These are phyloP conservation scores for Populus hybrid DNA, from an alignment of 441 rosid genomes.

Conservation along the genomic window DNA sequence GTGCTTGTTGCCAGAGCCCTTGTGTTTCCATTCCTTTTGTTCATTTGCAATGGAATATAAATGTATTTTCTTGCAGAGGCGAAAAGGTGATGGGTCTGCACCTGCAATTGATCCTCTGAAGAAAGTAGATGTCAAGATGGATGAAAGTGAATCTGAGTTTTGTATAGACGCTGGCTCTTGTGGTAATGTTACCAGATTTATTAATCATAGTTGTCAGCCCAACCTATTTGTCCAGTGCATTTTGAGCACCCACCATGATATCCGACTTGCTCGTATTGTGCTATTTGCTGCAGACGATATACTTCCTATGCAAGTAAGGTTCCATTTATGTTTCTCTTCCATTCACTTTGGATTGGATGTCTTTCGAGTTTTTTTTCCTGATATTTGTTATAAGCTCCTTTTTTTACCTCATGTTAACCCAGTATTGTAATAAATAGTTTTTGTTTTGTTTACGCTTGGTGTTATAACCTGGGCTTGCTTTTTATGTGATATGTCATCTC, in stretches of 20 bases:
- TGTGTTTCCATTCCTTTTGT: constrained; percentile 9
- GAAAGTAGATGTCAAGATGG: constrained; percentile 16
- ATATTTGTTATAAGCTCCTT: not conserved
- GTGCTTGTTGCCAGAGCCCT: constrained; percentile 1
- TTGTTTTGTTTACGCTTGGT: not conserved
- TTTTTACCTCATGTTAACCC: not conserved
- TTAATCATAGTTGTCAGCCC: constrained; percentile 50
- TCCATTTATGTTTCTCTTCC: not conserved
- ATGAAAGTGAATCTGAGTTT: constrained; percentile 34
- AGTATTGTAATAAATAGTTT: not conserved
- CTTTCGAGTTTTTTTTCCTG: not conserved
- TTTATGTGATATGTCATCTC: not conserved
- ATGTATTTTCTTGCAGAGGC: constrained; percentile 31
- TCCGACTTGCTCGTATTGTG: constrained; percentile 43
- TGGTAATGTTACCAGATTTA: constrained; percentile 46
- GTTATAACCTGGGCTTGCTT: not conserved
- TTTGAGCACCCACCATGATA: constrained; percentile 43
- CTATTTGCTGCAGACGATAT: constrained; percentile 49
- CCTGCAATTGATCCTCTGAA: constrained; percentile 14
- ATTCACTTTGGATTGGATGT: not conserved
- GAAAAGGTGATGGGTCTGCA: constrained; percentile 25
- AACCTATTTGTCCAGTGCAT: constrained; percentile 49
- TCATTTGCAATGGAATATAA: not conserved
- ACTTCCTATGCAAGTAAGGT: constrained; percentile 39
- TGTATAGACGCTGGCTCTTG: constrained; percentile 39